Evolutionary conservation across 2,329 filamentous ascomycete species (phyloP).

Genomic region (Exophiala spinifera): DNA sequence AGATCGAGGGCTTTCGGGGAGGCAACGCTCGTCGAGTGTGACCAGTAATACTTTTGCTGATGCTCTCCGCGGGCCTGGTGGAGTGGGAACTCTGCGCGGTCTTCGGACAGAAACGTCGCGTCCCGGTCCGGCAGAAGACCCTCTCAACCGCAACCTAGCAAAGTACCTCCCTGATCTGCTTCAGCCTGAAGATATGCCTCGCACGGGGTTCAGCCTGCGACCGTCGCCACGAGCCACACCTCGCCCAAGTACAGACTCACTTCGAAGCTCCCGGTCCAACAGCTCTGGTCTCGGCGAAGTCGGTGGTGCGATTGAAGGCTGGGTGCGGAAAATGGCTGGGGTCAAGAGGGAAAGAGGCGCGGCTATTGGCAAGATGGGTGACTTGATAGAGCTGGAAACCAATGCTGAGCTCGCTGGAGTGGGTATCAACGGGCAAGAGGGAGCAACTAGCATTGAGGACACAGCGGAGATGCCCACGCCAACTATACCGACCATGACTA

Average conservation of each 20-base stretch:
- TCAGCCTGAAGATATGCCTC: conserved; percentile 43
- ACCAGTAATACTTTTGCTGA: conserved; percentile 43
- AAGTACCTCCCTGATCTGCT: conserved; percentile 76
- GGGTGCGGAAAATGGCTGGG: conserved; percentile 72
- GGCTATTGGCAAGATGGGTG: conserved; percentile 31
- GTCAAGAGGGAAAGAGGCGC: conserved; percentile 15
- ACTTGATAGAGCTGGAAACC: conserved; percentile 44
- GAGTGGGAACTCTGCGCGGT: conserved; percentile 76
- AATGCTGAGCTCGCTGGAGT: conserved; percentile 15
- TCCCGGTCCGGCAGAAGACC: conserved; percentile 75
- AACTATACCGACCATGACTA: neutral
- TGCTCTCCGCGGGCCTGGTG: conserved; percentile 79
- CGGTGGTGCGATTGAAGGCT: conserved; percentile 82
- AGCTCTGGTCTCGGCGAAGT: conserved; percentile 69
- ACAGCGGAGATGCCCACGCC: conserved; percentile 6
- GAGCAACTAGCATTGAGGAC: neutral
- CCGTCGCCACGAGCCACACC: conserved; percentile 32
- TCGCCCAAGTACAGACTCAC: conserved; percentile 42
- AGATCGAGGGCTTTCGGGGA: conserved; percentile 30
- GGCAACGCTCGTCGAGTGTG: conserved; percentile 27
- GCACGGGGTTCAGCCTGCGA: conserved; percentile 23
- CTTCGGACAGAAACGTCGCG: conserved; percentile 54
- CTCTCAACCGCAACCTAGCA: conserved; percentile 77
- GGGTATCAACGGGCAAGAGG: neutral
- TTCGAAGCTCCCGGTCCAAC: conserved; percentile 43